Conservation (phyloP, 371 early-diverging fungal species). For the Encephalitozoon cuniculi region DNA sequence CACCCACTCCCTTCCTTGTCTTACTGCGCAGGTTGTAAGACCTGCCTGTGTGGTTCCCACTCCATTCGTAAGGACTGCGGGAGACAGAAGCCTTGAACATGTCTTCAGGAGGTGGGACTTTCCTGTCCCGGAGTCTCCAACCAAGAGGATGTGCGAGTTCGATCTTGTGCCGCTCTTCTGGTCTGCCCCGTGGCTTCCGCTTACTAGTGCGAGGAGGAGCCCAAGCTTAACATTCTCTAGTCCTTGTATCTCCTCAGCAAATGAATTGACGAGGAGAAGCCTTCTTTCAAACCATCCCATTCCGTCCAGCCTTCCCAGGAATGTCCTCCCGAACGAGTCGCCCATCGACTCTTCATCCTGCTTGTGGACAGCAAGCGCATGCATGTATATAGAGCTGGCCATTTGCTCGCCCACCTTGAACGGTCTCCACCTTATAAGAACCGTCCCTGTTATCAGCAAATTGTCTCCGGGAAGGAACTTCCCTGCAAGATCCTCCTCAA, state of each 20-base stretch:
- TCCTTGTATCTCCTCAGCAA: constrained; percentile 50
- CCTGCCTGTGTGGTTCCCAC: constrained; percentile 59
- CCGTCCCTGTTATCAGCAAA: constrained; percentile 46
- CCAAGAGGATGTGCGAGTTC: constrained; percentile 56
- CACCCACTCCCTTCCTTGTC: constrained; percentile 59
- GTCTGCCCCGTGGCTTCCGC: constrained; percentile 18
- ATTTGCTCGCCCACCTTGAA: constrained; percentile 42
- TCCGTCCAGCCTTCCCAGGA: not conserved
- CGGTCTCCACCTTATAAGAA: constrained; percentile 41
- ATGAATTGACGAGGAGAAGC: constrained; percentile 36
- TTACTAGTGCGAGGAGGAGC: constrained; percentile 44
- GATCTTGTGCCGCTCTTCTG: not conserved
- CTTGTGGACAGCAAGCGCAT: constrained; percentile 35
- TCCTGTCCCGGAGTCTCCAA: constrained; percentile 59
- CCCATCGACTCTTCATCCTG: constrained; percentile 9
- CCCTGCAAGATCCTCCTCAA: constrained; percentile 48
- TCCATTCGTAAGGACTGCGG: constrained; percentile 55
- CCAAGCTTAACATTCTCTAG: constrained; percentile 48
- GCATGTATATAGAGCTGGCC: constrained; percentile 37
- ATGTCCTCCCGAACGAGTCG: not conserved
- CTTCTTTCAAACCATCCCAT: constrained; percentile 27
- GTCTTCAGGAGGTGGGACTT: constrained; percentile 54
- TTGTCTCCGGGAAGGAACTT: constrained; percentile 54
- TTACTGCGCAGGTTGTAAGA: constrained; percentile 59
- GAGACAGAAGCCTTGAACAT: constrained; percentile 42